Evolutionary conservation across 768 basidiomycete genomes (phyloP), one percentile per base, ranked within the genome.

Genomic region (Suillus weaverae): DNA sequence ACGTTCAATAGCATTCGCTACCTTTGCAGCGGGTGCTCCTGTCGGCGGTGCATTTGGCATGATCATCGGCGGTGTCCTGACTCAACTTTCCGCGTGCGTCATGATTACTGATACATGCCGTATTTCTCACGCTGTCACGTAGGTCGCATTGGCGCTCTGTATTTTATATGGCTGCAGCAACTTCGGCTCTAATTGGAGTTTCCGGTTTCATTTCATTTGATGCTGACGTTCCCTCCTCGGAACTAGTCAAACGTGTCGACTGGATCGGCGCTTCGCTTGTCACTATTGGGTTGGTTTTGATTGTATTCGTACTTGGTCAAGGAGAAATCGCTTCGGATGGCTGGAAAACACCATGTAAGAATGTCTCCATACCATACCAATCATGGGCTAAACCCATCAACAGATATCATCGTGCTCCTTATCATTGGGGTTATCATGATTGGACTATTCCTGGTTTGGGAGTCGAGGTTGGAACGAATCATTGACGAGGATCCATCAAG

Each of bases 11-110:
- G 95, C 93, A 0, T 97, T 96, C 67, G 86, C 95, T 0, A 87
- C 89, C 0, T 96, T 95, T 68, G 83, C 89, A 1, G 92, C 93
- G 0, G 95, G 95, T 33, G 92, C 90, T 0, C 94, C 95, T 0
- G 71, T 95, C 6, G 95, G 95, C 0, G 90, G 83, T 0, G 89
- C 86, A 0, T 76, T 94, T 16, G 94, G 95, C 1, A 81, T 81
- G 36, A 76, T 87, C 0, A 64, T 93, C 0, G 93, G 94, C 20
- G 92, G 91, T n/a, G 77, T 89, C 1, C 75, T 93, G 22, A 90
- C 88, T 0, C 84, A 92, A 69, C 78, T 81, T 9, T 76, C 77
- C 56, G 33, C 59, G 81, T 83, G 64, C 62, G 78, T 73, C 4
- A n/a, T 2, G 11, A 30, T 39, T 9, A 36, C 32, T 60, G 36